Percentiles rank a stretch among this genome's conserved stretches.
These are phyloP conservation scores for Fusarium falciforme DNA, from an alignment of 2,329 filamentous ascomycete species.

Conservation along the genomic window DNA sequence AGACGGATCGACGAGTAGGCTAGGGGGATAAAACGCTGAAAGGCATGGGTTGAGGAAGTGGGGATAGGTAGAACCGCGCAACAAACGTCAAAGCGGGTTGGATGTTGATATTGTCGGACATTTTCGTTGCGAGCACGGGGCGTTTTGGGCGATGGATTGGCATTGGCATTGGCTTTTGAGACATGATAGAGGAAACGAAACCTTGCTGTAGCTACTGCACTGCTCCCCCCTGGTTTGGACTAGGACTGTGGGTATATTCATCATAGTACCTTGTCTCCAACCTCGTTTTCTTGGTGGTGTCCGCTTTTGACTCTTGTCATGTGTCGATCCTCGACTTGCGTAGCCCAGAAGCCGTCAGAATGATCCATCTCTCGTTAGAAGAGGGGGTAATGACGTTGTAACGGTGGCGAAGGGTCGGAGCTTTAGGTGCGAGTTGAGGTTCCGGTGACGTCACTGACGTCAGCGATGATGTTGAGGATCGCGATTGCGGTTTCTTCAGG, in stretches of 20 bases:
- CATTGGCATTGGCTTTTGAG: constrained; percentile 13
- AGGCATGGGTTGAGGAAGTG: constrained; percentile 3
- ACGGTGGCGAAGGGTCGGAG: constrained; percentile 31
- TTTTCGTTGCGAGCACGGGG: constrained; percentile 24
- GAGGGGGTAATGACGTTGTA: constrained; percentile 11
- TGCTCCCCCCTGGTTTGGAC: not conserved
- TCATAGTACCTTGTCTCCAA: not conserved
- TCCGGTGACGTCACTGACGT: constrained; percentile 44
- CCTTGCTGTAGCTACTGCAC: constrained; percentile 1
- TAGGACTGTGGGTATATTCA: not conserved
- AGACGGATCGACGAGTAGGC: constrained; percentile 63
- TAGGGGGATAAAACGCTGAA: constrained; percentile 32
- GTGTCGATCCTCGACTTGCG: constrained; percentile 15
- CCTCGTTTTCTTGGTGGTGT: not conserved
- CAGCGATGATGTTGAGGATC: constrained; percentile 26
- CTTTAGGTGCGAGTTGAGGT: constrained; percentile 26
- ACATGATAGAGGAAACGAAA: not conserved
- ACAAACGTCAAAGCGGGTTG: constrained; percentile 21
- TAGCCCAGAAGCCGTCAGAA: constrained; percentile 25
- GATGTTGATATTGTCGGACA: constrained; percentile 17
- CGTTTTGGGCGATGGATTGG: constrained; percentile 33
- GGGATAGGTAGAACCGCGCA: not conserved
- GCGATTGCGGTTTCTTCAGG: constrained; percentile 16
- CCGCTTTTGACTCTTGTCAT: not conserved
- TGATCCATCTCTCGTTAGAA: not conserved